Evolutionary conservation across 768 basidiomycete species (phyloP).

Genomic region (Tricholoma matsutake): DNA sequence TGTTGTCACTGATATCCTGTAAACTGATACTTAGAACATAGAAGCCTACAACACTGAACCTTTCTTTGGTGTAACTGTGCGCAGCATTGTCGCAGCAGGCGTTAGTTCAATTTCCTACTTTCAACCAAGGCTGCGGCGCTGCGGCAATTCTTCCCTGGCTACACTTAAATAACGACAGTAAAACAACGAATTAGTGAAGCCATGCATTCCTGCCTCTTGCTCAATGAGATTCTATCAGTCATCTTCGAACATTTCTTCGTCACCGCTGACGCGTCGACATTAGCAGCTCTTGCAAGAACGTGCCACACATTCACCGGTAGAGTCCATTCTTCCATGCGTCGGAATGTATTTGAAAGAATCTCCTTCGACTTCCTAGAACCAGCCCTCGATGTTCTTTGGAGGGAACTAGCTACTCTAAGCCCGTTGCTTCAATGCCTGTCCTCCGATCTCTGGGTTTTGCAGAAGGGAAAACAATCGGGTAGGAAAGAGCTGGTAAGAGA

Average conservation of each 20-base stretch:
- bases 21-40: too few species aligned
- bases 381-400: neutral
- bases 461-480: neutral
- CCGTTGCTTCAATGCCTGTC: neutral
- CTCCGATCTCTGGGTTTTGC: neutral
- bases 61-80: too few species aligned
- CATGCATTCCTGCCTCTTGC: neutral
- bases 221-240: neutral
- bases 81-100: too few species aligned
- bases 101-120: neutral
- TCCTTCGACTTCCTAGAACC: neutral
- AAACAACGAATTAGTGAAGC: neutral
- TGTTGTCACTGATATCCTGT: too few species aligned
- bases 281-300: conserved; percentile 1
- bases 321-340: too few species aligned
- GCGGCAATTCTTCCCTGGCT: neutral
- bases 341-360: neutral
- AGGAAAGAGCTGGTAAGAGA: neutral
- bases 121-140: neutral
- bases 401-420: neutral
- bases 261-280: neutral
- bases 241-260: neutral
- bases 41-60: too few species aligned
- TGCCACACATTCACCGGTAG: conserved; percentile 6
- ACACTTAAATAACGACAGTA: neutral